These are phyloP conservation scores for Pseudogymnoascus sp. DNA, from an alignment of 2,329 filamentous ascomycete species.

Conservation along the genomic window DNA sequence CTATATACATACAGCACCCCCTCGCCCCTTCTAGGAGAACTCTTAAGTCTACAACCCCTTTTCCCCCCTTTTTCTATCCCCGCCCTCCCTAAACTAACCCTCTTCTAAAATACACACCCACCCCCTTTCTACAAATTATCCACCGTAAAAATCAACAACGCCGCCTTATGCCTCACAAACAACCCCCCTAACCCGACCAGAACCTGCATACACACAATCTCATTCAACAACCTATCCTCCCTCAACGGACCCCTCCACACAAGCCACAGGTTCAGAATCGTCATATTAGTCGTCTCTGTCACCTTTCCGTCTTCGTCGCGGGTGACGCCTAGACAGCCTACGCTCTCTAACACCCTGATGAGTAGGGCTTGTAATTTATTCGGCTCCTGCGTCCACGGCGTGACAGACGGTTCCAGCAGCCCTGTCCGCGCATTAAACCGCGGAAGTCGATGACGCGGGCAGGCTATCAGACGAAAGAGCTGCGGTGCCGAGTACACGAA, in stretches of 20 bases:
- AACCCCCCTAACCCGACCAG: constrained; percentile 72
- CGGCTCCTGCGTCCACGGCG: constrained; percentile 69
- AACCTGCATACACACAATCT: constrained; percentile 73
- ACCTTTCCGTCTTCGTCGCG: constrained; percentile 64
- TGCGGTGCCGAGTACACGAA: constrained; percentile 91
- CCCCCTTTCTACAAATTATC: constrained; percentile 58
- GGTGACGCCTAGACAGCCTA: constrained; percentile 48
- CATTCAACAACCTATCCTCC: constrained; percentile 74
- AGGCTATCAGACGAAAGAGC: constrained; percentile 82
- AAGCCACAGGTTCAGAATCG: constrained; percentile 90
- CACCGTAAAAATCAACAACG: constrained; percentile 79
- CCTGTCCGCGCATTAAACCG: constrained; percentile 80
- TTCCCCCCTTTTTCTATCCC: not conserved
- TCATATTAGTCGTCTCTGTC: constrained; percentile 79
- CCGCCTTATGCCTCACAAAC: constrained; percentile 78
- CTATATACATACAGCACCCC: not conserved
- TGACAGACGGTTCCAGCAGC: constrained; percentile 78
- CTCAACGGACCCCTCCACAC: constrained; percentile 89
- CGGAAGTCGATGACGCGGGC: constrained; percentile 85
- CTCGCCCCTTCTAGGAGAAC: too few species aligned
- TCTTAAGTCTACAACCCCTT: not conserved
- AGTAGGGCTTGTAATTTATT: constrained; percentile 61
- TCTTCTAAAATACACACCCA: not conserved
- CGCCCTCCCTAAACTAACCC: not conserved
- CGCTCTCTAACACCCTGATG: constrained; percentile 38